Conservation (phyloP, 176 grass and related monocot genomes). For the Carex parvula region DNA sequence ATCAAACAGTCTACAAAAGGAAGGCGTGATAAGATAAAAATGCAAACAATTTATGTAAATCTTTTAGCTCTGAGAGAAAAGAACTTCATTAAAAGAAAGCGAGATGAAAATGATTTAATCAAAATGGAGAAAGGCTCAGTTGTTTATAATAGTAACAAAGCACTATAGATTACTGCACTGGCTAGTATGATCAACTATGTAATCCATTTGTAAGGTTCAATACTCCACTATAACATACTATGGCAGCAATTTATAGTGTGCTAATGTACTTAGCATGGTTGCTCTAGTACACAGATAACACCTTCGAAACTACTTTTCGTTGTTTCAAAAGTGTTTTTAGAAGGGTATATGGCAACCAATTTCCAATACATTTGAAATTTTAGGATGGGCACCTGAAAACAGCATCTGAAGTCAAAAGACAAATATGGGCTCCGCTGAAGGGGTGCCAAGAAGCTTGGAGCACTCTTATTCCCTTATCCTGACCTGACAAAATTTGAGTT, state of each 20-base stretch:
- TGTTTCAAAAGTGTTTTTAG: background rate
- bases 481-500: conserved; percentile 61
- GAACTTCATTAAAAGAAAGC: background rate
- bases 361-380: background rate
- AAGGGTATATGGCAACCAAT: background rate
- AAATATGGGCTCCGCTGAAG: conserved; percentile 70
- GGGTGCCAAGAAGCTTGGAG: conserved; percentile 88
- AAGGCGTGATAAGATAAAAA: conserved; percentile 3
- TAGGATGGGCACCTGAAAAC: conserved; percentile 63
- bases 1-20: conserved; percentile 79
- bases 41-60: background rate
- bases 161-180: background rate
- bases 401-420: conserved; percentile 84
- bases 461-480: conserved; percentile 62
- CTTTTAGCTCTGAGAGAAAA: background rate
- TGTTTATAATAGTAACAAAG: too few species aligned
- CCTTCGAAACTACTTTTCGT: background rate
- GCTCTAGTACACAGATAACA: background rate
- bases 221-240: background rate
- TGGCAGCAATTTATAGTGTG: too few species aligned
- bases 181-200: background rate
- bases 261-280: background rate
- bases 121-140: too few species aligned
- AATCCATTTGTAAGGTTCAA: background rate
- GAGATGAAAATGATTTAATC: background rate